Evolutionary conservation across 2,329 filamentous ascomycete genomes (phyloP), one percentile per base, ranked within the genome.

Genomic region (Emergomyces africanus): DNA sequence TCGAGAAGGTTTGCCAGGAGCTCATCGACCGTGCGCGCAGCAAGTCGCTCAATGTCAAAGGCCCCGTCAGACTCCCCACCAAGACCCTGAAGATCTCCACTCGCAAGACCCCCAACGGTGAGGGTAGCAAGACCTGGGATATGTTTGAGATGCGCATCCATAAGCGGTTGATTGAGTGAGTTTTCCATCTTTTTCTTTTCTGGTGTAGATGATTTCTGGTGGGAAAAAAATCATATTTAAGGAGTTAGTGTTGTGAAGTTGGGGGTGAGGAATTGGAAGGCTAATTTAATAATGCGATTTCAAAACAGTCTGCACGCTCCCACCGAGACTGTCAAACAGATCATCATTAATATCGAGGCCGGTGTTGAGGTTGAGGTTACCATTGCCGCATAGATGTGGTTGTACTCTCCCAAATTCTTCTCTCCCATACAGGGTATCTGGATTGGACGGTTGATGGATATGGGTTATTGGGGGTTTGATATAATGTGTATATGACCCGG

Each of bases 91-190:
- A 94, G 84, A 85, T 96, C 83, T 90, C 89, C 77, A 96, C 94
- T 83, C 88, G 94, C 75, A 99, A 99, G 88, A 97, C 94, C 67
- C 94, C 94, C 77, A 94, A 89, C 81, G 94, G 94, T 88, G 94
- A 99, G 86, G 94, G 94, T 81, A 95, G 88, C 79, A 99, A 99
- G 90, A 99, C 94, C 75, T 99, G 94, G 94, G 94, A 97, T 78
- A 86, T 83, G 78, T 99, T 83, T 79, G 92, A 99, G 87, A 95
- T 99, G 90, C 88, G 92, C 81, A 95, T 96, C 77, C 90, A 96
- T 86, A 96, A 96, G 88, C 88, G 91, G 71, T 83, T 96, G 74
- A 96, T 96, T 75, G 91, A 96, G 85, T 89, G 76, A 71, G 85
- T 83, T 30, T 30, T 6, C 30, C 50, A 46, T 57, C 54, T 58